Conservation (phyloP, 2,329 filamentous ascomycete genomes). For the Chrysoporthe deuterocubensis region DNA sequence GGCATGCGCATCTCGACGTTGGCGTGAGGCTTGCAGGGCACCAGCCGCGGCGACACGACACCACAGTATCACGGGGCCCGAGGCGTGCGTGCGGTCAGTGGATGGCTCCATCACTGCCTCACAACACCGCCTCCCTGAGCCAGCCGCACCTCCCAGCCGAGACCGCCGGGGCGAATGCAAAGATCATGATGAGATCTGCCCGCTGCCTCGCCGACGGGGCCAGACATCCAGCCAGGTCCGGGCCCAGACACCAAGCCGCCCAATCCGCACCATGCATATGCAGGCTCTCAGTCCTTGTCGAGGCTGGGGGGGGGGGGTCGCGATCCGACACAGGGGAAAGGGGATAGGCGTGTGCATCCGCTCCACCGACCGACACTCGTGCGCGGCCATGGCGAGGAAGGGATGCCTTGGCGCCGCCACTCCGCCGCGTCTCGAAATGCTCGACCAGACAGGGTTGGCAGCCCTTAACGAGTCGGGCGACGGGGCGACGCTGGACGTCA, state of each 20-base stretch:
- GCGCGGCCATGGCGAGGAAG: neutral
- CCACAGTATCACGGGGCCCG: neutral
- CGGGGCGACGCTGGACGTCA: slow-evolving; percentile 1
- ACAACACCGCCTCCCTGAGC: neutral
- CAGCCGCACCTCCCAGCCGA: neutral
- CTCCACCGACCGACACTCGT: neutral
- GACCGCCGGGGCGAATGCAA: slow-evolving; percentile 4
- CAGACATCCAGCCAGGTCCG: neutral
- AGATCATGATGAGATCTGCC: slow-evolving; percentile 9
- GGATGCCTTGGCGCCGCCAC: slow-evolving; percentile 4
- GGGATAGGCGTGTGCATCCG: neutral
- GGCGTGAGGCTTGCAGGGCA: neutral
- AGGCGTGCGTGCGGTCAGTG: neutral
- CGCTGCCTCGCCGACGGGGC: neutral
- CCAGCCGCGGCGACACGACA: neutral
- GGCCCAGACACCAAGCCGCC: neutral
- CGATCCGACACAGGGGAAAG: neutral
- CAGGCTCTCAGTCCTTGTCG: neutral
- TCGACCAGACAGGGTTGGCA: neutral
- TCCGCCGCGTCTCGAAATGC: neutral
- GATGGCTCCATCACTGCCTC: neutral
- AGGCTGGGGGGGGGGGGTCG: neutral
- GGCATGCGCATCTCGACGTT: neutral
- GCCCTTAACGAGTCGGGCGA: slow-evolving; percentile 11
- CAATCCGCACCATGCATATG: slow-evolving; percentile 9